These are phyloP conservation scores for Simplicillium sp. DNA, from an alignment of 2,329 filamentous ascomycete species.

Conservation along the genomic window DNA sequence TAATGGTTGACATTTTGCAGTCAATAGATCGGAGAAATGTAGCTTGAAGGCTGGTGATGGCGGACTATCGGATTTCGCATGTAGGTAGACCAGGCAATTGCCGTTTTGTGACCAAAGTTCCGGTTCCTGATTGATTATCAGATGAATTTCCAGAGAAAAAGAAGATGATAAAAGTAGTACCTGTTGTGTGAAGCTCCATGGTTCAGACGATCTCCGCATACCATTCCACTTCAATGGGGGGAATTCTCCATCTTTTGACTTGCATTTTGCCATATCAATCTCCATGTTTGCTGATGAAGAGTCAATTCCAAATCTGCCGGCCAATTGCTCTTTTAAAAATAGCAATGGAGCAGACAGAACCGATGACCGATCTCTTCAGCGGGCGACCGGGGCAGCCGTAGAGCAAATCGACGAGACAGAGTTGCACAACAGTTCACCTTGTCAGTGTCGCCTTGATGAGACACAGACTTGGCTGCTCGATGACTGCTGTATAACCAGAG, in stretches of 20 bases:
- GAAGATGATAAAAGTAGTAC: not conserved
- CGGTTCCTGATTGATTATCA: constrained; percentile 42
- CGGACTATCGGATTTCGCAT: constrained; percentile 53
- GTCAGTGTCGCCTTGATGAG: no score
- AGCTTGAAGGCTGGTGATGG: constrained; percentile 60
- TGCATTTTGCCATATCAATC: not conserved
- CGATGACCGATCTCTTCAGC: not conserved
- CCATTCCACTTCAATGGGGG: not conserved
- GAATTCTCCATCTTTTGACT: not conserved
- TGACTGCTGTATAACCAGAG: no score
- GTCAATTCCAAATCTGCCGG: no score
- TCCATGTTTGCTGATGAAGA: not conserved
- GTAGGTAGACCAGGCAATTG: constrained; percentile 62
- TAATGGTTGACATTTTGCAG: constrained; percentile 49
- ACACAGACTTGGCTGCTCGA: no score
- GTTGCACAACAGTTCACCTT: no score
- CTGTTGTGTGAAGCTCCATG: not conserved
- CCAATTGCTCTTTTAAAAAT: not conserved
- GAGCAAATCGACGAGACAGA: no score
- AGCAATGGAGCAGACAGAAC: not conserved
- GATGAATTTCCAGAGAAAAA: not conserved
- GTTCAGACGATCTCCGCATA: not conserved
- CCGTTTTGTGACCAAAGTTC: constrained; percentile 61
- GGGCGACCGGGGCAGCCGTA: no score
- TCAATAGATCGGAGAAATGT: constrained; percentile 46